Base-by-base conservation (phyloP, 2,329 filamentous ascomycete species). In the Domatiomyces globalis region DNA sequence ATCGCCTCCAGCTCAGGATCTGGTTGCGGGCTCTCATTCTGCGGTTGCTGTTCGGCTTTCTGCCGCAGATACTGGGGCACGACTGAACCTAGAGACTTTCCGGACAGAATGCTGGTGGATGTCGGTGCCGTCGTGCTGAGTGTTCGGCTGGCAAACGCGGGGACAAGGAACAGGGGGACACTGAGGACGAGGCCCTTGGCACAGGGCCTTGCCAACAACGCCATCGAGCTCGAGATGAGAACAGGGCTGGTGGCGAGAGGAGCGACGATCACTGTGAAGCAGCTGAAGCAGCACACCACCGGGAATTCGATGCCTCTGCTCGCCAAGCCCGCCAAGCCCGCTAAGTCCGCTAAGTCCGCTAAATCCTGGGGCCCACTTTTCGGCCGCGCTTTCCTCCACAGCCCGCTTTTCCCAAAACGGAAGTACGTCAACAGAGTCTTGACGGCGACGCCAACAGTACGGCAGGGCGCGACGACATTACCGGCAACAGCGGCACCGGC, bases 41-140 rank as follows among this genome's bases (percentile, higher is more conserved):
- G 33, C 12, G 12, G 33, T 10, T 39, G 9, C 33, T 39, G 10
- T 39, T 39, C 33, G 15, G 10, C 33, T 15, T 39, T 39, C 33
- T 39, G 33, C 12, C 33, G 9, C 33, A 39, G 15, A 15, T 52
- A 12, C 49, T 52, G 56, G 69, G 69, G 49, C 51, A 62, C 61
- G 58, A 77, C 76, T 52, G 79, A 82, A 48, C 80, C 79, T 43
- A 67, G 67, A 66, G 81, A 76, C 57, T 64, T 64, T 53, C 62
- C 62, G 58, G 62, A 60, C 55, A 67, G 66, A 52, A 60, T 54
- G 50, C 62, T 54, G 45, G 62, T 62, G 60, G 58, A 56, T 59
- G 55, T 63, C 54, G 58, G 65, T 59, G 52, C 64, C 67, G 64
- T 61, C 69, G 48, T 67, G 62, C 53, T 56, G 36, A 60, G 55